These are phyloP conservation scores for Melanomma pulvis-pyrius DNA, from an alignment of 495 filamentous ascomycete genomes.

Conservation along the genomic window DNA sequence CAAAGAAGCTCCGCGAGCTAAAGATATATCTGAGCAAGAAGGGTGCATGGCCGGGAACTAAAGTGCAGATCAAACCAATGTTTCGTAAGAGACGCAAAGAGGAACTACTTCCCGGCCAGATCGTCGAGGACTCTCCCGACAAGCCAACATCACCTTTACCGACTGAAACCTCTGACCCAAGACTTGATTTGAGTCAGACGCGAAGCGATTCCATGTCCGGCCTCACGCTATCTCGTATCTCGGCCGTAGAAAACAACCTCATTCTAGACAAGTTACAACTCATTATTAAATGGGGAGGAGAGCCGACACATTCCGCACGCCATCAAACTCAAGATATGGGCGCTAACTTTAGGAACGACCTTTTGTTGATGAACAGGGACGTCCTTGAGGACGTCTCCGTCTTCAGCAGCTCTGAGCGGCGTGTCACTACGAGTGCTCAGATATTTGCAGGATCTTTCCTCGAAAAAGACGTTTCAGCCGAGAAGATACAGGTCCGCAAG, in stretches of 20 bases:
- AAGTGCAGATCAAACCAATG: constrained; percentile 99
- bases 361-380: constrained; percentile 90
- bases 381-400: constrained; percentile 86
- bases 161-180: constrained; percentile 7
- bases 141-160: constrained; percentile 20
- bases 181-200: constrained; percentile 23
- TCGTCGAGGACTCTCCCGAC: constrained; percentile 28
- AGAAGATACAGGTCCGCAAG: constrained; percentile 86
- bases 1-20: constrained; percentile 78
- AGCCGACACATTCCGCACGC: constrained; percentile 94
- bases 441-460: constrained; percentile 94
- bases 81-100: constrained; percentile 79
- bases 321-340: constrained; percentile 95
- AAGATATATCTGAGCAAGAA: constrained; percentile 87
- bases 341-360: constrained; percentile 91
- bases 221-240: constrained; percentile 84
- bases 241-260: constrained; percentile 84
- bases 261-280: constrained; percentile 94
- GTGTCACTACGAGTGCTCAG: constrained; percentile 92
- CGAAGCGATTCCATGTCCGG: constrained; percentile 82
- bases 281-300: constrained; percentile 98
- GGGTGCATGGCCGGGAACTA: constrained; percentile 90
- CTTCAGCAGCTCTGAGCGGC: constrained; percentile 91
- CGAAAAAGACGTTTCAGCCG: constrained; percentile 79
- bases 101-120: constrained; percentile 47